These are phyloP conservation scores for Pezicula neosporulosa DNA, from an alignment of 2,329 filamentous ascomycete species.

Conservation along the genomic window DNA sequence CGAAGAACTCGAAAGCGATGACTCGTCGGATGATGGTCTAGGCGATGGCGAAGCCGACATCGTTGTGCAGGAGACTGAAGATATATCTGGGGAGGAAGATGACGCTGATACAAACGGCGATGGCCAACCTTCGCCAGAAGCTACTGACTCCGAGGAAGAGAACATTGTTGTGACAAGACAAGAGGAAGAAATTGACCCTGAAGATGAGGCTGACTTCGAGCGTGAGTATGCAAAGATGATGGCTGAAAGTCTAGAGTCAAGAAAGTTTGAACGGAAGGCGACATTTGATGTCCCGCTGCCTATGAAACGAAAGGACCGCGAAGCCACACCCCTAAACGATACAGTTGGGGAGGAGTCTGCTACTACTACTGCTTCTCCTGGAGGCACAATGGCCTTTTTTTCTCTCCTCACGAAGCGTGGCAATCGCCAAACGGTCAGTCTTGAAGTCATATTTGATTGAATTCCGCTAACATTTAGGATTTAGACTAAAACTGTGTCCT, in stretches of 20 bases:
- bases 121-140: conserved; percentile 45
- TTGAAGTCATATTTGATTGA: not conserved
- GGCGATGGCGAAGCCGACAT: conserved; percentile 59
- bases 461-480: conserved; percentile 7
- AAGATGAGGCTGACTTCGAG: conserved; percentile 95
- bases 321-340: conserved; percentile 37
- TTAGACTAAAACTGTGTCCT: conserved; percentile 84
- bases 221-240: conserved; percentile 98
- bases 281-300: conserved; percentile 97
- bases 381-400: conserved; percentile 92
- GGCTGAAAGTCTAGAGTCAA: conserved; percentile 91
- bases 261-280: conserved; percentile 92
- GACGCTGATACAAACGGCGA: conserved; percentile 42
- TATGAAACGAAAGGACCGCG: conserved; percentile 70
- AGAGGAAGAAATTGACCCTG: conserved; percentile 86
- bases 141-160: conserved; percentile 73
- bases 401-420: conserved; percentile 93
- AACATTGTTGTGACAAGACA: conserved; percentile 88
- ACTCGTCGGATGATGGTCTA: conserved; percentile 75
- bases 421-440: conserved; percentile 81
- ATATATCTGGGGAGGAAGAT: conserved; percentile 30
- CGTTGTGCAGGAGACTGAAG: conserved; percentile 47
- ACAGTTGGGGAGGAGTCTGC: conserved; percentile 36
- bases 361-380: conserved; percentile 28
- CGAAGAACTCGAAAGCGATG: conserved; percentile 69